A percentile compares a stretch with the other conserved stretches of the same genome.
phyloP scores from a whole-genome alignment of 2,329 filamentous ascomycete species.

The Ophiosphaerella herpotricha region DNA sequence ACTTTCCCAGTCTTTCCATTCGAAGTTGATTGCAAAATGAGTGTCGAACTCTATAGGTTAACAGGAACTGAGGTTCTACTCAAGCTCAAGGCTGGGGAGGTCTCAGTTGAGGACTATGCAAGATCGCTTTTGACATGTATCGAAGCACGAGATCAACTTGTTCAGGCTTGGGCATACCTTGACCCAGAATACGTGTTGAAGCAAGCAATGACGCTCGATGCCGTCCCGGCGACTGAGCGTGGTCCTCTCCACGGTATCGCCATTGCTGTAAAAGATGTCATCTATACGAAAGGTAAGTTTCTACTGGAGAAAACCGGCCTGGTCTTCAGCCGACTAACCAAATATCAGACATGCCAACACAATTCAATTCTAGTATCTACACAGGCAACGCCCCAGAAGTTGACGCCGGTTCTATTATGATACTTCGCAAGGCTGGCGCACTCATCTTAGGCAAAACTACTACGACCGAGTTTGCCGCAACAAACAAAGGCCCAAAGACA shows the following conservation, averaged over 20 bases:
- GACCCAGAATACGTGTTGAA: conserved; percentile 49
- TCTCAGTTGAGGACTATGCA: conserved; percentile 2
- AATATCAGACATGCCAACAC: conserved; percentile 59
- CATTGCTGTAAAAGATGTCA: conserved; percentile 65
- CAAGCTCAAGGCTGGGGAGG: not conserved
- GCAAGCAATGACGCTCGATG: conserved; percentile 58
- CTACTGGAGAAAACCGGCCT: not conserved
- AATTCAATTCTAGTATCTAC: conserved; percentile 62
- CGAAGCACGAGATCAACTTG: conserved; percentile 24
- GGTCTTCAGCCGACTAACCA: not conserved
- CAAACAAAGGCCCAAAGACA: conserved; percentile 58
- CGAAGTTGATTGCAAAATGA: not conserved
- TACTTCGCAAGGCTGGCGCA: conserved; percentile 60
- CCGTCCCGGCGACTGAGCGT: conserved; percentile 53
- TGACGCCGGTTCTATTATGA: conserved; percentile 59
- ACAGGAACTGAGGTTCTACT: not conserved
- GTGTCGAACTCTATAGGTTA: not conserved
- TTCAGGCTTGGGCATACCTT: conserved; percentile 40
- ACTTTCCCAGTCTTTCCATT: no score
- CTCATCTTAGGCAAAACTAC: conserved; percentile 62
- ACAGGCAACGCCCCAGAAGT: conserved; percentile 49
- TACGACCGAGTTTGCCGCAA: conserved; percentile 68
- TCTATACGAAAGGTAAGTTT: conserved; percentile 50
- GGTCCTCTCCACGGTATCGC: conserved; percentile 63
- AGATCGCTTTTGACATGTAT: conserved; percentile 20